Evolutionary conservation across 257 asterid genomes (phyloP).

Genomic region (Plantago ovata): DNA sequence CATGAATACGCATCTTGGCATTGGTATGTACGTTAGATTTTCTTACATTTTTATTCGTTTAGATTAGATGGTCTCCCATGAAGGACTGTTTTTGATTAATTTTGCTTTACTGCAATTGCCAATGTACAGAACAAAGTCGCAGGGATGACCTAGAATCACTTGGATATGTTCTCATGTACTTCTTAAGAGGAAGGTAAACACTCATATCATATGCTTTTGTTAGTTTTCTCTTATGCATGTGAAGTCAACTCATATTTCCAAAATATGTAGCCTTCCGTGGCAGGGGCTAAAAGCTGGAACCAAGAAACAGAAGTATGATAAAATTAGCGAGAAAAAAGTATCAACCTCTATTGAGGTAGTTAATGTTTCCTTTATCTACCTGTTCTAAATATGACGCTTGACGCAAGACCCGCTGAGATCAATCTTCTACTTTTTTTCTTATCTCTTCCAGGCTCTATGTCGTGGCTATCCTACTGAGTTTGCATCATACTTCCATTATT

Average conservation of each 20-base stretch:
- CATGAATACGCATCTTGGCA: slow-evolving; percentile 92
- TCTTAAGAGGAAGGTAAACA: slow-evolving; percentile 93
- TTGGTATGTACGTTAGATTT: slow-evolving; percentile 45
- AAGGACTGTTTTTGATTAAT: slow-evolving; percentile 12
- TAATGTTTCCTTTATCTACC: not conserved
- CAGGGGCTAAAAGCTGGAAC: slow-evolving; percentile 94
- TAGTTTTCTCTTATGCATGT: slow-evolving; percentile 4
- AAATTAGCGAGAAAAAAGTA: slow-evolving; percentile 82
- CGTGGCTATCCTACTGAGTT: slow-evolving; percentile 81
- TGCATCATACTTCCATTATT: slow-evolving; percentile 84
- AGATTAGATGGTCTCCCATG: not conserved
- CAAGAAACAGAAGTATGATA: slow-evolving; percentile 89
- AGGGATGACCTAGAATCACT: slow-evolving; percentile 96
- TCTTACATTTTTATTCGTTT: slow-evolving; percentile 13
- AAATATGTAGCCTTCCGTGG: too few relatives aligned
- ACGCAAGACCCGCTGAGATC: not conserved
- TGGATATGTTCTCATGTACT: slow-evolving; percentile 91
- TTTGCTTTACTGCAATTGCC: slow-evolving; percentile 27
- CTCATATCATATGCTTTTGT: not conserved
- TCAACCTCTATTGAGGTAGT: slow-evolving; percentile 85
- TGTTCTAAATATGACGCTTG: not conserved
- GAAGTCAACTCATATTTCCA: slow-evolving; percentile 43
- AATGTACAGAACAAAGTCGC: slow-evolving; percentile 77
- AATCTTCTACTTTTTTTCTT: slow-evolving; percentile 20
- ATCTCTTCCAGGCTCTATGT: slow-evolving; percentile 51